A percentile compares a stretch with the other conserved stretches of the same genome.
Evolutionary conservation across 2,329 filamentous ascomycete species (phyloP).

Genomic region (Teratosphaeria epicoccoides): DNA sequence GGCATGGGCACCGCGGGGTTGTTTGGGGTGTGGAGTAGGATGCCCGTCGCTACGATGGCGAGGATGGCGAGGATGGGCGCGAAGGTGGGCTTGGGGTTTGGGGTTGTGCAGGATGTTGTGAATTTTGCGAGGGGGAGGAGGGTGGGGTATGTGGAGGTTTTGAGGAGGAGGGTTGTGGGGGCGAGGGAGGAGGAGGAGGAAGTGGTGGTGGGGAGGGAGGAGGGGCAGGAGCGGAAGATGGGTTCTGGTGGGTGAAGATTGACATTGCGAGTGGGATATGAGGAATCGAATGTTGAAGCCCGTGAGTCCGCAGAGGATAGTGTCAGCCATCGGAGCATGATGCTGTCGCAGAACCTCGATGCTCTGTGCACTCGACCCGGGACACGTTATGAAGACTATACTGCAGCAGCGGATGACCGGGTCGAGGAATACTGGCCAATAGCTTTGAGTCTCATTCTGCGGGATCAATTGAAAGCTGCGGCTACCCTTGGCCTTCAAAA

Average conservation of each 20-base stretch:
- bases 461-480: no score
- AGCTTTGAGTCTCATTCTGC: no score
- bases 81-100: constrained; percentile 67
- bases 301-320: no score
- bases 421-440: no score
- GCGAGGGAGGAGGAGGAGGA: neutral
- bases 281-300: no score
- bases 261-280: neutral
- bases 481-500: no score
- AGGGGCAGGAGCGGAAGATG: neutral
- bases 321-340: neutral
- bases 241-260: neutral
- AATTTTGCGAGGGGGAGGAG: constrained; percentile 58
- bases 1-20: constrained; percentile 73
- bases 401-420: no score
- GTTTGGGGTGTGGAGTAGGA: constrained; percentile 77
- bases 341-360: no score
- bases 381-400: no score
- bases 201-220: constrained; percentile 11
- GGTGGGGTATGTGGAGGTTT: constrained; percentile 63
- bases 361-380: no score
- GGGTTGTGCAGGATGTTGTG: constrained; percentile 66
- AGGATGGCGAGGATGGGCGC: constrained; percentile 69
- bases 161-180: constrained; percentile 20
- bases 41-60: constrained; percentile 54